phyloP scores from a whole-genome alignment of 352 stramenopile species.

The Globisporangium cederbergense region DNA sequence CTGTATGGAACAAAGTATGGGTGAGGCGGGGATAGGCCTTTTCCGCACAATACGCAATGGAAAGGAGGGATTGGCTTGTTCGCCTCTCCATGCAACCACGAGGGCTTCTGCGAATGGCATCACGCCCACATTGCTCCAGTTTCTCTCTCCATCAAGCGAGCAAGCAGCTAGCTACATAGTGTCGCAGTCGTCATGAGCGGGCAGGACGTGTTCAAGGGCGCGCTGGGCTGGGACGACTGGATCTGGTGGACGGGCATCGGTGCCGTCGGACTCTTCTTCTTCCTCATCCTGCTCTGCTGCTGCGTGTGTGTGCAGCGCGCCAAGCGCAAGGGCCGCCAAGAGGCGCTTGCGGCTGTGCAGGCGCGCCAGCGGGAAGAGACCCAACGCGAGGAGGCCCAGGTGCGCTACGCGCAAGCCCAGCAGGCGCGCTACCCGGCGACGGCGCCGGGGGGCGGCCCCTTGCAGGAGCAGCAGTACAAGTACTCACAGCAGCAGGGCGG shows the following conservation, averaged over 20 bases:
- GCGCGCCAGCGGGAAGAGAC: conserved; percentile 45
- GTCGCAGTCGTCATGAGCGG: conserved; percentile 20
- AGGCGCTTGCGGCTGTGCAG: conserved; percentile 59
- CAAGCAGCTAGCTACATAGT: background rate
- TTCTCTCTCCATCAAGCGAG: background rate
- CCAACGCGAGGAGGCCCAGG: conserved; percentile 41
- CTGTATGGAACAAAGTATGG: conserved; percentile 10
- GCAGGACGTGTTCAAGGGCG: conserved; percentile 67
- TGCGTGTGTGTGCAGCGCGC: conserved; percentile 74
- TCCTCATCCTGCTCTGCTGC: conserved; percentile 70
- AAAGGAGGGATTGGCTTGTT: background rate
- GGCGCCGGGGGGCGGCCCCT: background rate
- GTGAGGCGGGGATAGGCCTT: background rate
- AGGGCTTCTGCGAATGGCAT: background rate
- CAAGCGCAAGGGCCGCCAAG: conserved; percentile 72
- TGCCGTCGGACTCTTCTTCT: conserved; percentile 56
- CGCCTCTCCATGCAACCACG: background rate
- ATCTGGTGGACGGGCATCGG: conserved; percentile 73
- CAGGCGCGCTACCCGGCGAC: conserved; percentile 29
- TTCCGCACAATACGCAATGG: background rate
- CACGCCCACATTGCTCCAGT: background rate
- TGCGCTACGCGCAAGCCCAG: conserved; percentile 48
- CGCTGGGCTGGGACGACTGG: conserved; percentile 76
- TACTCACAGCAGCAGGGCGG: conserved; percentile 34
- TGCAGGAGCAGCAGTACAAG: conserved; percentile 20